Evolutionary conservation across 192 early-diverging fungal genomes (phyloP).

Genomic region (Umbelopsis vinacea): DNA sequence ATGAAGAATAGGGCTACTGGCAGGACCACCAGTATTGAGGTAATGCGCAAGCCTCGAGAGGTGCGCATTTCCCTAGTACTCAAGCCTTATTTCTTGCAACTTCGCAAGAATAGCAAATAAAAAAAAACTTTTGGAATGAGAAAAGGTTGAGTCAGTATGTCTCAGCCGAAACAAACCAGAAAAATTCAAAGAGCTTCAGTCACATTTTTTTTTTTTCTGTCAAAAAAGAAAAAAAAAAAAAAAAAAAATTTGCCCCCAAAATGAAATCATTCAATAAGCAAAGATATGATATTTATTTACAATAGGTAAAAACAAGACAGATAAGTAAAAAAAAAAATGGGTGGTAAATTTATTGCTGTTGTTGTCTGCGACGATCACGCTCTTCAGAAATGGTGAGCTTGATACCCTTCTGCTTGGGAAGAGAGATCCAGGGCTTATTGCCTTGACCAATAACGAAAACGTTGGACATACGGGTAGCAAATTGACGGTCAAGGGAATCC

Average conservation of each 20-base stretch:
- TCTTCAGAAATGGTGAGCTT: constrained; percentile 99
- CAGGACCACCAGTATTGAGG: constrained; percentile 20
- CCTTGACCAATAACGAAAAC: constrained; percentile 88
- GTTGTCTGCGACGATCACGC: constrained; percentile 80
- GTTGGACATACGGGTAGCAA: constrained; percentile 97
- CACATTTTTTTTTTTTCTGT: not conserved
- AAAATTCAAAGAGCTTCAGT: too few species aligned
- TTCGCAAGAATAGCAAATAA: constrained; percentile 7
- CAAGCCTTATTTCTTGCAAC: constrained; percentile 16
- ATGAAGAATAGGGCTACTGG: constrained; percentile 17
- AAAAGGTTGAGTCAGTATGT: too few species aligned
- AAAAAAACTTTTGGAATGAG: not conserved
- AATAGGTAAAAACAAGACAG: not conserved
- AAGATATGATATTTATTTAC: not conserved
- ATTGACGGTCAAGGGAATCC: constrained; percentile 92
- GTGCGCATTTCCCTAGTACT: constrained; percentile 14
- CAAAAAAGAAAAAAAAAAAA: constrained; percentile 13
- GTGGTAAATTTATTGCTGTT: constrained; percentile 15
- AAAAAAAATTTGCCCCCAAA: not conserved
- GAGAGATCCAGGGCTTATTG: constrained; percentile 93
- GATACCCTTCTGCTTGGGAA: constrained; percentile 99
- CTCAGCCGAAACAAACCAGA: too few species aligned
- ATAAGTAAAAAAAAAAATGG: not conserved
- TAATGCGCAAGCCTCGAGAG: constrained; percentile 20
- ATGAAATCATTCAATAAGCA: not conserved